phyloP scores from a whole-genome alignment of 495 filamentous ascomycete genomes.

The Tirmania nivea region DNA sequence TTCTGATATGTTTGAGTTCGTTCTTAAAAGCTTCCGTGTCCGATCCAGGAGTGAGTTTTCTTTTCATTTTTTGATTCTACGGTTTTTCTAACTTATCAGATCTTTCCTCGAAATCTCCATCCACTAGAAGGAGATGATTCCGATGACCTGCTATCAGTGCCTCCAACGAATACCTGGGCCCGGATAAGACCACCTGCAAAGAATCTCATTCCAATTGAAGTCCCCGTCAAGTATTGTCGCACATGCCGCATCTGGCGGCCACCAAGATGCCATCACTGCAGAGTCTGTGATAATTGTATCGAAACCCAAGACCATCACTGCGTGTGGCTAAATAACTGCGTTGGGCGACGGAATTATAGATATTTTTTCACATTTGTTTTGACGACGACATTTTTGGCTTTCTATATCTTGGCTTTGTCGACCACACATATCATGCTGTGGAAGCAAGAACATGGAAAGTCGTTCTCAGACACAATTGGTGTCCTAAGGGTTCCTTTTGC shows the following conservation, averaged over 20 bases:
- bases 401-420: slow-evolving; percentile 54
- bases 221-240: slow-evolving; percentile 93
- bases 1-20: slow-evolving; percentile 73
- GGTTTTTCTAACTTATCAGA: not conserved
- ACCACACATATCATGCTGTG: slow-evolving; percentile 64
- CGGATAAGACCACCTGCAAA: slow-evolving; percentile 54
- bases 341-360: slow-evolving; percentile 91
- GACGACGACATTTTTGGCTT: slow-evolving; percentile 46
- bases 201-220: slow-evolving; percentile 48
- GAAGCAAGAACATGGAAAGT: slow-evolving; percentile 32
- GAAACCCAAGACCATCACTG: slow-evolving; percentile 98
- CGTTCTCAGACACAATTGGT: slow-evolving; percentile 41
- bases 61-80: slow-evolving; percentile 10
- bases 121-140: slow-evolving; percentile 36
- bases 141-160: slow-evolving; percentile 62
- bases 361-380: slow-evolving; percentile 87
- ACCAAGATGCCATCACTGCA: slow-evolving; percentile 85
- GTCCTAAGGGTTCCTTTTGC: slow-evolving; percentile 51
- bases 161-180: slow-evolving; percentile 75
- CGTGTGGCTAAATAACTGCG: slow-evolving; percentile 97
- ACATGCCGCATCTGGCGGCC: slow-evolving; percentile 94
- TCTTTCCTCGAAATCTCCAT: slow-evolving; percentile 25
- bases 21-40: slow-evolving; percentile 79
- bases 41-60: slow-evolving; percentile 63
- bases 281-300: slow-evolving; percentile 87